Conservation (phyloP, 768 basidiomycete species). For the Tylopilus intermedius region DNA sequence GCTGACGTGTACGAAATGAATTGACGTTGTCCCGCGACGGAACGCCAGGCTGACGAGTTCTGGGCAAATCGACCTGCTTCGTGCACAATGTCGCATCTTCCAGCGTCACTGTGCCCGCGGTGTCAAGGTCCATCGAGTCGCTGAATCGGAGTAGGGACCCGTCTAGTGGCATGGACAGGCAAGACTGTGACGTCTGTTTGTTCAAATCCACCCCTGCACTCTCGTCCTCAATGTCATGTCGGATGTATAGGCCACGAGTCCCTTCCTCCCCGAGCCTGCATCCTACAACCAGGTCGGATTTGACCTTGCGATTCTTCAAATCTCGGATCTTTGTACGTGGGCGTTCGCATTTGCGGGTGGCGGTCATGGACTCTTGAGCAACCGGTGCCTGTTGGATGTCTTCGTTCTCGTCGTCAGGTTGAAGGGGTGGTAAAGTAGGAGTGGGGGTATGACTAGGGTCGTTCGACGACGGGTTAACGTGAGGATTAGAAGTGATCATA, state of each 20-base stretch:
- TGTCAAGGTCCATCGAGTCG: conserved; percentile 17
- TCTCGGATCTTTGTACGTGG: conserved; percentile 52
- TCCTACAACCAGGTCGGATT: conserved; percentile 29
- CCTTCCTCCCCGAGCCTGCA: conserved; percentile 27
- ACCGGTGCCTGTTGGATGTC: conserved; percentile 5
- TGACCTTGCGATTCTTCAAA: conserved; percentile 50
- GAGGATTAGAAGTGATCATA: conserved; percentile 28
- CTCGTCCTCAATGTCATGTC: conserved; percentile 56
- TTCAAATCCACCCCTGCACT: conserved; percentile 57
- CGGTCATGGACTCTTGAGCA: conserved; percentile 15
- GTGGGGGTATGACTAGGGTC: conserved; percentile 17
- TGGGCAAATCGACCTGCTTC: not conserved
- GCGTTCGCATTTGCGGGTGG: conserved; percentile 33
- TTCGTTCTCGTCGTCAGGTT: conserved; percentile 34
- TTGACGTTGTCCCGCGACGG: conserved; percentile 7
- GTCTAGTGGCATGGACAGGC: conserved; percentile 17
- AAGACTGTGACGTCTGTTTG: conserved; percentile 28
- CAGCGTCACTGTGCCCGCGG: not conserved
- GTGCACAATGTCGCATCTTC: conserved; percentile 1
- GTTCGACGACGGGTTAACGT: conserved; percentile 19
- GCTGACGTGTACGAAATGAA: conserved; percentile 28
- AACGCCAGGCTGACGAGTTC: conserved; percentile 1
- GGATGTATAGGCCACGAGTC: conserved; percentile 45
- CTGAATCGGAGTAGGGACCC: conserved; percentile 2
- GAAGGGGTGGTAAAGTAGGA: conserved; percentile 22